Evolutionary conservation across 106 monocot genomes (phyloP), one percentile per base, ranked within the genome.

Genomic region (Allium sativum): DNA sequence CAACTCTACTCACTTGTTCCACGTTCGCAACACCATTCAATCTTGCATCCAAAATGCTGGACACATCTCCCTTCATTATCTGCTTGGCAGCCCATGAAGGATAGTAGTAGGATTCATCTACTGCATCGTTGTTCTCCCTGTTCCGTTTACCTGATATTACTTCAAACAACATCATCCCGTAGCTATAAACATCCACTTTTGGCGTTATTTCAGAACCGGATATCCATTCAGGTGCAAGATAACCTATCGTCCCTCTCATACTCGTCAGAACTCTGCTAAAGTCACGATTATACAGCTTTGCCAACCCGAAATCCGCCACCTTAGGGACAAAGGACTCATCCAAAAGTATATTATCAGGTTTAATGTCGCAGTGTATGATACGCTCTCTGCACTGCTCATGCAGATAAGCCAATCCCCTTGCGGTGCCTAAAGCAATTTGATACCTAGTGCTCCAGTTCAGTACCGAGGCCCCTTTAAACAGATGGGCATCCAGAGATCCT

Each of bases 151-250:
- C 84, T 5, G 84, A 73, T 45, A 84, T 42, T 57, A 81, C 8
- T 45, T 84, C 84, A n/a, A 81, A 77, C 31, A 81, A 61, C 80
- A 81, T 81, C 80, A 80, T 74, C 10, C 84, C 80, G 22, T 60
- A 84, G 76, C 80, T 80, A 45, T 78, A 84, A 22, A 80, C 79
- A 58, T 84, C 84, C 7, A 66, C 76, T 42, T 84, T 84, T 0
- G 76, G 53, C 0, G 76, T 80, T 20, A 84, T 77, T 0, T 79
- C 69, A 11, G 64, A 22, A n/a, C 84, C 84, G 8, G 73, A 68
- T 44, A 84, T 76, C 84, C 84, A 84, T 52, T 84, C 79, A 9
- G 79, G 84, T 9, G 84, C 84, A 12, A 84, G 69, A 45, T 84
- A 84, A 14, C 84, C 79, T 4, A 78, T 55, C 6, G 84, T 80